phyloP scores from a whole-genome alignment of 2,329 filamentous ascomycete species.

The Exophiala viscosa region DNA sequence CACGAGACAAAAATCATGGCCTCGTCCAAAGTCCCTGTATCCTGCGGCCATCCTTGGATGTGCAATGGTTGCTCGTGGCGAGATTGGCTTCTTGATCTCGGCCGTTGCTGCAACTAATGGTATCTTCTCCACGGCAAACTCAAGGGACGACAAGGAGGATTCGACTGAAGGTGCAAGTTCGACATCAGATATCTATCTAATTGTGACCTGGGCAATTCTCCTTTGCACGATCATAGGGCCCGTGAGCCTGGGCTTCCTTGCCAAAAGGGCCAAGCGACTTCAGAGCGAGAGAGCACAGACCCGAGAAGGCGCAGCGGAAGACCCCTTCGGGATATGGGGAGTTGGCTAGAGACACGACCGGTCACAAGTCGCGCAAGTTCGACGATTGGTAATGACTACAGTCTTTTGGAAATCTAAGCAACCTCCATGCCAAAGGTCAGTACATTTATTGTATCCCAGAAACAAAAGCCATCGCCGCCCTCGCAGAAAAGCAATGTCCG shows the following conservation, averaged over 20 bases:
- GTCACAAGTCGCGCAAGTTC: too few species aligned
- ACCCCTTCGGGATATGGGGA: constrained; percentile 22
- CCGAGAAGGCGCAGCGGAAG: constrained; percentile 5
- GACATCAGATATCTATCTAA: constrained; percentile 48
- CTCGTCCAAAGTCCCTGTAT: constrained; percentile 53
- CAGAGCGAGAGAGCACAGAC: constrained; percentile 2
- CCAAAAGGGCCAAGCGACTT: constrained; percentile 41
- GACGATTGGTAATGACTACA: too few species aligned
- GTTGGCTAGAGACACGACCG: not conserved
- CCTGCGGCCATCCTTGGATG: constrained; percentile 63
- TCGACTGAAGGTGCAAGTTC: constrained; percentile 20
- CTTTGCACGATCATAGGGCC: constrained; percentile 56
- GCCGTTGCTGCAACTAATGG: constrained; percentile 59
- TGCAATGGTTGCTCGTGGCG: constrained; percentile 72
- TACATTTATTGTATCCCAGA: too few species aligned
- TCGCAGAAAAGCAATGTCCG: too few species aligned
- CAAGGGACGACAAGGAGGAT: not conserved
- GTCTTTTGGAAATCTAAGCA: too few species aligned
- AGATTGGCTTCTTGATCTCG: constrained; percentile 75
- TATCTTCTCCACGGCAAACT: constrained; percentile 37
- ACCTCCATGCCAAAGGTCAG: too few species aligned
- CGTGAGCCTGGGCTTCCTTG: constrained; percentile 49
- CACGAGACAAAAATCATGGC: constrained; percentile 37
- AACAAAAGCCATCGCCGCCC: too few species aligned
- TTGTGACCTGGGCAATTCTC: constrained; percentile 56